Evolutionary conservation across 1,139 yeast genomes (phyloP).

Genomic region (Candida pseudoviswanathii): DNA sequence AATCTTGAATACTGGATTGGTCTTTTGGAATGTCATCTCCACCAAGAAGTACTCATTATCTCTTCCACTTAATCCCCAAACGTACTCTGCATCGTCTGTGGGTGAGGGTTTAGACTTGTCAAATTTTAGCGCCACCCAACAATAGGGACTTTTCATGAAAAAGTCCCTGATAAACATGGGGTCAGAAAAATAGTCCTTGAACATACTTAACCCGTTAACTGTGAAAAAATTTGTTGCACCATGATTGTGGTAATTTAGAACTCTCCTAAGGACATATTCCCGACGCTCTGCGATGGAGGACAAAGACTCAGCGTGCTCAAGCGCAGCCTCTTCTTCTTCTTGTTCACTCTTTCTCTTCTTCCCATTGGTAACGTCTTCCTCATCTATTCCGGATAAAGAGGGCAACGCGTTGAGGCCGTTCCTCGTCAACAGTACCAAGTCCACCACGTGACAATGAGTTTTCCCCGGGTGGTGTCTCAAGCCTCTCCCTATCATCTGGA

Average conservation of each 20-base stretch:
- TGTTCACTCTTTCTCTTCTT: slow-evolving; percentile 16
- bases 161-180: slow-evolving; percentile 19
- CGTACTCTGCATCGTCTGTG: background rate
- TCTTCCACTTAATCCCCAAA: background rate
- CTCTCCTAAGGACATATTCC: slow-evolving; percentile 17
- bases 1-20: background rate
- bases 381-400: slow-evolving; percentile 49
- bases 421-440: slow-evolving; percentile 66
- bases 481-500: slow-evolving; percentile 95
- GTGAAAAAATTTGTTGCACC: slow-evolving; percentile 27
- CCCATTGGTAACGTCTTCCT: slow-evolving; percentile 18
- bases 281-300: slow-evolving; percentile 19
- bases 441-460: slow-evolving; percentile 70
- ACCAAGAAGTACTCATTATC: background rate
- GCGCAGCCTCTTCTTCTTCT: slow-evolving; percentile 18
- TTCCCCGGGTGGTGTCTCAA: slow-evolving; percentile 66
- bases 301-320: slow-evolving; percentile 14
- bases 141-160: slow-evolving; percentile 14
- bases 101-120: background rate
- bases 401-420: slow-evolving; percentile 67
- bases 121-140: slow-evolving; percentile 8
- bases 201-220: slow-evolving; percentile 29
- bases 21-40: background rate
- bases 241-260: slow-evolving; percentile 6
- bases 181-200: slow-evolving; percentile 47